phyloP scores from a whole-genome alignment of 2,329 filamentous ascomycete genomes.

The Ophiocordyceps camponoti-rufipedis region DNA sequence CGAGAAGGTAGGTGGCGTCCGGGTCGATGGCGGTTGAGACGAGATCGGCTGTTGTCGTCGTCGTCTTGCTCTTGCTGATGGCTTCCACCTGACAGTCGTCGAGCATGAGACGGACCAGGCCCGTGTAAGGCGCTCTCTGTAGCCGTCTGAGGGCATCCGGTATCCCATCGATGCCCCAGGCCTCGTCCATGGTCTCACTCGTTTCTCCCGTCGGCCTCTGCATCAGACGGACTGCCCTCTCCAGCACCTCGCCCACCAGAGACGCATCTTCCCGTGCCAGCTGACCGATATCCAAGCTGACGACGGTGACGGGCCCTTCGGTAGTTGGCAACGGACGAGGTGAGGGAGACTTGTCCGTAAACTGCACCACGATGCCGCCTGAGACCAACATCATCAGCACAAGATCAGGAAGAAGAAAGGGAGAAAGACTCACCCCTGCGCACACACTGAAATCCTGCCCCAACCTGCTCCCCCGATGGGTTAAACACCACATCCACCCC shows the following conservation, averaged over 20 bases:
- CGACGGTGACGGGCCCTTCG: constrained; percentile 8
- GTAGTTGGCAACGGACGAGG: constrained; percentile 4
- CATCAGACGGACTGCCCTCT: constrained; percentile 4
- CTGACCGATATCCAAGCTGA: constrained; percentile 15
- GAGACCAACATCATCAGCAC: background rate
- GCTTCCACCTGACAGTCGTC: background rate
- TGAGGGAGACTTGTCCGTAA: constrained; percentile 8
- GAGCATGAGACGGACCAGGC: constrained; percentile 6
- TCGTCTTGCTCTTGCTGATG: constrained; percentile 1
- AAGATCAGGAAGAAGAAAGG: background rate
- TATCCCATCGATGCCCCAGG: constrained; percentile 7
- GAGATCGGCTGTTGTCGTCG: constrained; percentile 3
- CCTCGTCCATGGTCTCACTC: too few relatives aligned
- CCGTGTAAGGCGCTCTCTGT: constrained; percentile 9
- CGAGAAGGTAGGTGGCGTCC: constrained; percentile 31
- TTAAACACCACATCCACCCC: constrained; percentile 28
- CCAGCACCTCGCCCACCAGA: constrained; percentile 13
- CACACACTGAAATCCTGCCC: constrained; percentile 16
- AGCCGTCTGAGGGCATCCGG: constrained; percentile 10
- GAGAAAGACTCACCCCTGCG: constrained; percentile 12
- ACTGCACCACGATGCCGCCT: constrained; percentile 17
- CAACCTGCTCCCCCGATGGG: constrained; percentile 18
- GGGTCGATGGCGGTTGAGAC: constrained; percentile 9
- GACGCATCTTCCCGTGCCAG: constrained; percentile 14
- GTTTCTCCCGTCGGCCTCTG: background rate